Conservation (phyloP, 305 asterid species). For the Rubia balearica region DNA sequence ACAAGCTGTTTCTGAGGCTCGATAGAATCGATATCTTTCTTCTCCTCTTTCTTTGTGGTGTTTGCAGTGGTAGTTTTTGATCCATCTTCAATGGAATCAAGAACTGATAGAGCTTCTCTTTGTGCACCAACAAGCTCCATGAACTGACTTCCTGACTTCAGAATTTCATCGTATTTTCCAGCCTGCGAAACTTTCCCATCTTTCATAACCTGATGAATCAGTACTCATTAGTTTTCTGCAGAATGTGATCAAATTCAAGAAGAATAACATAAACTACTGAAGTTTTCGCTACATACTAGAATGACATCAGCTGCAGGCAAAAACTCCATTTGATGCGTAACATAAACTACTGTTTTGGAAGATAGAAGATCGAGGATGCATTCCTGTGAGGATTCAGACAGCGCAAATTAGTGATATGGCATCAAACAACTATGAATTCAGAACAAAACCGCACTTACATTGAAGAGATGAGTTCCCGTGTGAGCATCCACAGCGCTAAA, state of each 20-base stretch:
- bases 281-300: constrained; percentile 35
- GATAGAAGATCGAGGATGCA: constrained; percentile 50
- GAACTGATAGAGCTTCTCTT: constrained; percentile 59
- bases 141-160: constrained; percentile 54
- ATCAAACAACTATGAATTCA: background rate
- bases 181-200: constrained; percentile 66
- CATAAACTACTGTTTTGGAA: constrained; percentile 63
- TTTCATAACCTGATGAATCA: constrained; percentile 52
- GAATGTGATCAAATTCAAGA: background rate
- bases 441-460: constrained; percentile 33
- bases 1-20: constrained; percentile 57
- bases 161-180: constrained; percentile 70
- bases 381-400: constrained; percentile 35
- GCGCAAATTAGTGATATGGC: background rate
- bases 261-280: background rate
- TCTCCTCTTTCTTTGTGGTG: constrained; percentile 26
- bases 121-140: constrained; percentile 91
- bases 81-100: constrained; percentile 37
- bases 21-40: constrained; percentile 8
- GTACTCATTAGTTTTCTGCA: background rate
- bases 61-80: constrained; percentile 14
- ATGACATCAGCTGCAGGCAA: constrained; percentile 79
- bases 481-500: constrained; percentile 97
- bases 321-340: constrained; percentile 86
- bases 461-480: constrained; percentile 81